A percentile compares a stretch with the other conserved stretches of the same genome.
Evolutionary conservation across 345 rosid genomes (phyloP).

Genomic region (Raphanus sativus): DNA sequence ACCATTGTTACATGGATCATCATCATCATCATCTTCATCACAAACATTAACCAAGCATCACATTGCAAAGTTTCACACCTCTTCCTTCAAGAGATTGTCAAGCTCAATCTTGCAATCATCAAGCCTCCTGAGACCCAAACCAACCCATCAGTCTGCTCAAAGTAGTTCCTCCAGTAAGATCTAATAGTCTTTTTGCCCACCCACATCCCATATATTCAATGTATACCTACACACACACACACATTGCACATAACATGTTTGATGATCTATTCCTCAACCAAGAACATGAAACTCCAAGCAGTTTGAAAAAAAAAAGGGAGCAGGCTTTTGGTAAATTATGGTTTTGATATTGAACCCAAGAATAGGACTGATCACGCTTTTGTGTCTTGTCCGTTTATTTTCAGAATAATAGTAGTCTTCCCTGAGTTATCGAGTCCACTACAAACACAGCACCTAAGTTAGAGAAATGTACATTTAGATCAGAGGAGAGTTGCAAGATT

Average conservation of each 20-base stretch:
- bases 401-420: conserved; percentile 89
- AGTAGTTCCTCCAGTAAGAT: conserved; percentile 95
- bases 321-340: conserved; percentile 65
- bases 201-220: conserved; percentile 90
- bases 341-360: conserved; percentile 95
- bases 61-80: conserved; percentile 42
- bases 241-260: conserved; percentile 14
- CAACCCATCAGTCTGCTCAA: conserved; percentile 97
- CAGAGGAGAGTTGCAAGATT: background rate
- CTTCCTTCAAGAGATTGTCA: conserved; percentile 93
- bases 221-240: conserved; percentile 53
- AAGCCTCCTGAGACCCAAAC: conserved; percentile 91
- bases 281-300: background rate
- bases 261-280: conserved; percentile 11
- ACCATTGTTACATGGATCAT: background rate
- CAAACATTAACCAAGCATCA: background rate
- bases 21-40: background rate
- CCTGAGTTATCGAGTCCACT: conserved; percentile 95
- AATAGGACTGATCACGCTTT: conserved; percentile 79
- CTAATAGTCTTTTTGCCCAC: conserved; percentile 93
- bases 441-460: background rate
- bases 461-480: background rate
- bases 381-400: conserved; percentile 91
- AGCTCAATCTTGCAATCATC: conserved; percentile 94
- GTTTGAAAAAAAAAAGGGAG: background rate